Percentiles rank a stretch among this genome's conserved stretches.
These are phyloP conservation scores for Blastocystis sp. DNA, from an alignment of 352 stramenopile species.

Conservation along the genomic window DNA sequence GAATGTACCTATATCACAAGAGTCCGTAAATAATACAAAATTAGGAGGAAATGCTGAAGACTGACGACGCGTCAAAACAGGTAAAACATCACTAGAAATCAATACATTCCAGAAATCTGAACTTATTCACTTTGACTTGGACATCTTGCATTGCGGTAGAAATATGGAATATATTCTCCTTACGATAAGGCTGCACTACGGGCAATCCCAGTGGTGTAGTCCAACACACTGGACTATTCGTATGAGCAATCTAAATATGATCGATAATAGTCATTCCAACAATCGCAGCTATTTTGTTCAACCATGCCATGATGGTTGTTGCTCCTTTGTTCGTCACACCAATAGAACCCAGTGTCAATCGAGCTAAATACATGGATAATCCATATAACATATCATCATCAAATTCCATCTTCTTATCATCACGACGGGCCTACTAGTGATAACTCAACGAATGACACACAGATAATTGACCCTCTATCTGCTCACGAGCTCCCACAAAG, in stretches of 20 bases:
- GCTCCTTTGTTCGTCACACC: conserved; percentile 91
- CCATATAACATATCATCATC: conserved; percentile 83
- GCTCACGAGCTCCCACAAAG: conserved; percentile 93
- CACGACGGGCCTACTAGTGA: conserved; percentile 70
- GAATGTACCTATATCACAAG: conserved; percentile 83
- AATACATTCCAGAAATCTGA: background rate
- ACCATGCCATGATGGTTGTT: conserved; percentile 90
- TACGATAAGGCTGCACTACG: conserved; percentile 94
- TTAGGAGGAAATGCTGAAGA: conserved; percentile 96
- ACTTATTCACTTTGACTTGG: conserved; percentile 68
- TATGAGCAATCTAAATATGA: conserved; percentile 76
- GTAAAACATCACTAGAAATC: conserved; percentile 75
- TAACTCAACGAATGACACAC: conserved; percentile 75
- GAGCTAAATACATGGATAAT: conserved; percentile 85
- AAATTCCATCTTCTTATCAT: conserved; percentile 72
- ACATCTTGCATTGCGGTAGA: conserved; percentile 78
- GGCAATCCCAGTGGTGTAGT: conserved; percentile 96
- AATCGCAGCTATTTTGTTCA: conserved; percentile 77
- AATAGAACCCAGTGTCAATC: conserved; percentile 91
- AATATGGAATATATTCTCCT: conserved; percentile 77
- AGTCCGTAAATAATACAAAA: conserved; percentile 73
- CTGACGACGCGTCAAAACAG: conserved; percentile 80
- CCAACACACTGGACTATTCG: conserved; percentile 91
- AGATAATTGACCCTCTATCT: conserved; percentile 93
- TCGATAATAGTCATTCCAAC: conserved; percentile 73